Conservation (phyloP, 2,329 filamentous ascomycete genomes). For the Aspergillus cejpii region DNA sequence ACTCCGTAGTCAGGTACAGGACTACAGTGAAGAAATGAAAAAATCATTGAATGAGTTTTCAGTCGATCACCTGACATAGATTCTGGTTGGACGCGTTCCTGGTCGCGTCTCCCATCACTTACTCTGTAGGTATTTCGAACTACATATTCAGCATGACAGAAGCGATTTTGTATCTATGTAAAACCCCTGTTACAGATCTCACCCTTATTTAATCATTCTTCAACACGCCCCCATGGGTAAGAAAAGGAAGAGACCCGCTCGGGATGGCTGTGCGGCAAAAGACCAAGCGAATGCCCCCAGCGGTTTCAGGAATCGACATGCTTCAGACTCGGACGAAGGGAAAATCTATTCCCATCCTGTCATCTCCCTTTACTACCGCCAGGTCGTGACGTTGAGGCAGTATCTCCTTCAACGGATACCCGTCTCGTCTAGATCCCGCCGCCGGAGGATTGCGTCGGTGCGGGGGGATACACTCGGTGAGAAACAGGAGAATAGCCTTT, state of each 20-base stretch:
- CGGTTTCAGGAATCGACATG: conserved; percentile 14
- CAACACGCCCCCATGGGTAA: conserved; percentile 28
- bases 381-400: conserved; percentile 60
- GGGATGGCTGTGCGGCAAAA: conserved; percentile 12
- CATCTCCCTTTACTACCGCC: conserved; percentile 60
- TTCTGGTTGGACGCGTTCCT: neutral
- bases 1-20: too few species aligned
- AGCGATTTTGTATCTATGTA: neutral
- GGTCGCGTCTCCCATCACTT: neutral
- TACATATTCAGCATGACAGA: too few species aligned
- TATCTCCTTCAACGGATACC: conserved; percentile 64
- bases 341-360: conserved; percentile 52
- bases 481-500: conserved; percentile 11
- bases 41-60: neutral
- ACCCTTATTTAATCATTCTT: too few species aligned
- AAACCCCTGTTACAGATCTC: neutral
- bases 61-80: neutral
- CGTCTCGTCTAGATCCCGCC: conserved; percentile 52
- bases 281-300: conserved; percentile 15
- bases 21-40: too few species aligned
- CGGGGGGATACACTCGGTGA: conserved; percentile 13
- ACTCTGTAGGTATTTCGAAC: too few species aligned
- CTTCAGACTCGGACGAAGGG: conserved; percentile 9
- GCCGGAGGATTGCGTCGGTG: conserved; percentile 40
- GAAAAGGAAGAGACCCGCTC: conserved; percentile 40